phyloP scores from a whole-genome alignment of 176 grass and related monocot genomes.

The Oryza brachyantha region DNA sequence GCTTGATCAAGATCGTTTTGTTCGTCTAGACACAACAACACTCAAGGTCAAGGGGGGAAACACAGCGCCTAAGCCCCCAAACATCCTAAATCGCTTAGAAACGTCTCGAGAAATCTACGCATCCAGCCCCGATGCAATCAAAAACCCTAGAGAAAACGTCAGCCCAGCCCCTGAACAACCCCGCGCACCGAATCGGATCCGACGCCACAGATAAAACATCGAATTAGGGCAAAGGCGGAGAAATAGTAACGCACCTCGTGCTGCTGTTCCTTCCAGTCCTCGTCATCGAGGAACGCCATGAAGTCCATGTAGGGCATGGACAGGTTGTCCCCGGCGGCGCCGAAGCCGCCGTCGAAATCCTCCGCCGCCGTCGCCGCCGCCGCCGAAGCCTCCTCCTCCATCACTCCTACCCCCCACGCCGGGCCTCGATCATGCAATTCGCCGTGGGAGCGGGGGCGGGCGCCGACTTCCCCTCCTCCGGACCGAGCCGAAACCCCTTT shows the following conservation, averaged over 20 bases:
- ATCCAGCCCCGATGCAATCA: not conserved
- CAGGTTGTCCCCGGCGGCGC: constrained; percentile 45
- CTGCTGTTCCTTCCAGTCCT: constrained; percentile 15
- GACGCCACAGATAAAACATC: not conserved
- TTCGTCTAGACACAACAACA: not conserved
- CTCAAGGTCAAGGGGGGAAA: not conserved
- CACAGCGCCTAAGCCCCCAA: not conserved
- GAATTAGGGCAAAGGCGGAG: constrained; percentile 29
- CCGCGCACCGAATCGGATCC: constrained; percentile 29
- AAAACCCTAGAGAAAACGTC: constrained; percentile 39
- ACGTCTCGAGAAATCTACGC: not conserved
- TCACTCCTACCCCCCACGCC: constrained; percentile 40
- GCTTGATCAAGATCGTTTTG: constrained; percentile 15
- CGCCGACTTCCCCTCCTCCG: constrained; percentile 18
- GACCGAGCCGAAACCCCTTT: not conserved
- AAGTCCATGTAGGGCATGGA: constrained; percentile 57
- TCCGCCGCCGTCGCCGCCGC: constrained; percentile 5
- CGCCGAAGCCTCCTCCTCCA: constrained; percentile 41
- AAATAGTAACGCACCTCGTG: constrained; percentile 24
- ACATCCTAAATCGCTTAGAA: not conserved
- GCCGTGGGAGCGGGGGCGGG: no score
- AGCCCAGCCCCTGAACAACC: not conserved
- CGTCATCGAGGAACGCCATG: constrained; percentile 53
- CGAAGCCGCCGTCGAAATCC: constrained; percentile 23
- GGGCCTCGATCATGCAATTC: constrained; percentile 46